Base-by-base conservation (phyloP, 1,284 basidiomycete genomes). In the Sphagnurus paluster region DNA sequence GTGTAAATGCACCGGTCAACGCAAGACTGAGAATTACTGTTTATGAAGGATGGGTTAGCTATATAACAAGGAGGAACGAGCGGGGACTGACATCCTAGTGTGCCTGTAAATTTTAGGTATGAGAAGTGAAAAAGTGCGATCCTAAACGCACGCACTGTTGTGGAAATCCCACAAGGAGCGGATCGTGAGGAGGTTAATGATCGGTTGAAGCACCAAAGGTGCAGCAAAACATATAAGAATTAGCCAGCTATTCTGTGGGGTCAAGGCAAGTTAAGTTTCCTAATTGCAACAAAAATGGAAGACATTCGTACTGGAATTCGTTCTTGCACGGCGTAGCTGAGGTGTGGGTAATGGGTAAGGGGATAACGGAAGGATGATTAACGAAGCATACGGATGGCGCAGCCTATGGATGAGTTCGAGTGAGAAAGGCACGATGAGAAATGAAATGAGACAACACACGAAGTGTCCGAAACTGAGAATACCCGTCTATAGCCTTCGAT, bases 121-220 rank as follows among this genome's bases (percentile, higher is more conserved):
- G n/a, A n/a, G n/a, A n/a, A n/a, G n/a, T n/a, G n/a, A n/a, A n/a
- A n/a, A 34, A 17, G 29, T 38, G 30, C 9, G 23, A 32, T 14
- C 10, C 16, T 2, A 28, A 28, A 26, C 38, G 16, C 28, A 61
- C 67, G 17, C 32, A 72, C 87, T 79, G 57, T 82, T 87, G 64
- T 98, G 94, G 26, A 89, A 72, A 59, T 98, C 95, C 92, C 93
- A 97, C 68, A 84, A 82, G 4, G 84, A 88, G 16, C 87, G 79
- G 9, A 90, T 70, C 14, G 91, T 83, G 7, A 87, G 46, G 17
- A 84, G 52, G 55, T 91, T 89, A 54, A 93, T 75, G 5, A 79
- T 56, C 13, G 84, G 74, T 56, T 92, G 81, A 29, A 92, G 66
- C 13, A 84, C 56, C 4, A 89, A 62, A 0, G 93, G 90, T 2